Conservation (phyloP, 1,284 basidiomycete species). For the Limonomyces culmigenus region DNA sequence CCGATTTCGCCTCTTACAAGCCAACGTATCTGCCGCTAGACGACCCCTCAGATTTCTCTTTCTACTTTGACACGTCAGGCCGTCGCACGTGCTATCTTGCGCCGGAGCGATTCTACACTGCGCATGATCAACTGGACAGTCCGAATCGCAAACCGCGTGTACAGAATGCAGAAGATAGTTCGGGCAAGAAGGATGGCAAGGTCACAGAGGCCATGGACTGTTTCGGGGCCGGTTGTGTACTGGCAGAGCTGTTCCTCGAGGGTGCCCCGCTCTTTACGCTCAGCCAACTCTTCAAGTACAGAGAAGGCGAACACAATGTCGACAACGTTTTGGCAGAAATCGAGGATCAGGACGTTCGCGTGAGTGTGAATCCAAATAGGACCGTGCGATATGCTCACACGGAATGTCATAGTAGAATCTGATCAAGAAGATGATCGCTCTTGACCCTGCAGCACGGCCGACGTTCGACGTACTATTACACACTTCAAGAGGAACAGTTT, state of each 20-base stretch:
- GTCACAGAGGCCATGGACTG: slow-evolving; percentile 97
- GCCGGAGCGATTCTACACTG: slow-evolving; percentile 88
- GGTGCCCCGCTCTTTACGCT: slow-evolving; percentile 89
- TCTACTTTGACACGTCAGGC: slow-evolving; percentile 94
- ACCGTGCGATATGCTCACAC: slow-evolving; percentile 5
- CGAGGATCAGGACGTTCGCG: slow-evolving; percentile 68
- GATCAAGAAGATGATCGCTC: slow-evolving; percentile 80
- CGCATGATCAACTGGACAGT: slow-evolving; percentile 51
- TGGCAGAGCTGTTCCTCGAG: slow-evolving; percentile 93
- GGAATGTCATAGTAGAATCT: slow-evolving; percentile 38
- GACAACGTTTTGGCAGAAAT: slow-evolving; percentile 63
- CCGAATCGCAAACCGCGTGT: slow-evolving; percentile 40
- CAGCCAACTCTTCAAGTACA: slow-evolving; percentile 91
- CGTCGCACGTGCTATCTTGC: slow-evolving; percentile 92
- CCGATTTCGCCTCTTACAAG: slow-evolving; percentile 96
- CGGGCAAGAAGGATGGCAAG: slow-evolving; percentile 47
- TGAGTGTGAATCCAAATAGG: slow-evolving; percentile 25
- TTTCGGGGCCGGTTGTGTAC: slow-evolving; percentile 90
- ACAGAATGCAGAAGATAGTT: slow-evolving; percentile 23
- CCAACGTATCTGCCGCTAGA: slow-evolving; percentile 91
- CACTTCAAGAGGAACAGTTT: slow-evolving; percentile 60
- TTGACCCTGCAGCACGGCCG: slow-evolving; percentile 64
- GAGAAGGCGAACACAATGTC: slow-evolving; percentile 70
- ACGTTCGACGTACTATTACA: slow-evolving; percentile 76
- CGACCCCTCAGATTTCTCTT: slow-evolving; percentile 95